Percentiles rank a stretch among this genome's conserved stretches.
Conservation (phyloP, 495 filamentous ascomycete species). For the Ramalina intermedia region DNA sequence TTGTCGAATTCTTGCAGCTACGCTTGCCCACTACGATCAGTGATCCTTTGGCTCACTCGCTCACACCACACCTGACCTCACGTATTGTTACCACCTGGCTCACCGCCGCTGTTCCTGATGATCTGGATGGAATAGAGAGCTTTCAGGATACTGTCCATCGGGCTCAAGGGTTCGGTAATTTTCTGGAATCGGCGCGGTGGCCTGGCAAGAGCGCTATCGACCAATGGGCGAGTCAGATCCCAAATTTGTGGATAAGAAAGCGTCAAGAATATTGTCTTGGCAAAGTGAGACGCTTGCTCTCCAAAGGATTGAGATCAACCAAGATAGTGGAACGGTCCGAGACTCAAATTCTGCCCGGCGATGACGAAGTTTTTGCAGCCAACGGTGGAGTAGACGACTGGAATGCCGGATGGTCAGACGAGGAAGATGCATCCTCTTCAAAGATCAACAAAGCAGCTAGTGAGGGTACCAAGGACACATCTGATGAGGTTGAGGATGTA, state of each 20-base stretch:
- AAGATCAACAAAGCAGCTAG: slow-evolving; percentile 12
- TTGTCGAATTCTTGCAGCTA: slow-evolving; percentile 51
- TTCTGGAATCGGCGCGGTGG: slow-evolving; percentile 49
- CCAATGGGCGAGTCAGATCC: slow-evolving; percentile 68
- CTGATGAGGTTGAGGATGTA: slow-evolving; percentile 45
- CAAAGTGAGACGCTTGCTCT: slow-evolving; percentile 51
- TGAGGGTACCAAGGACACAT: slow-evolving; percentile 1
- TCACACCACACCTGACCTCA: slow-evolving; percentile 51
- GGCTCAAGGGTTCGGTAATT: slow-evolving; percentile 46
- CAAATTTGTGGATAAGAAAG: slow-evolving; percentile 74
- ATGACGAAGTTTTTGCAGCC: slow-evolving; percentile 47
- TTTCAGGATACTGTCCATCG: slow-evolving; percentile 52
- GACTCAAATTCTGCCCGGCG: slow-evolving; percentile 56
- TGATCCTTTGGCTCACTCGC: slow-evolving; percentile 43
- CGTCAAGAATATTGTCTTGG: slow-evolving; percentile 65
- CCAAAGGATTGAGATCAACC: slow-evolving; percentile 44
- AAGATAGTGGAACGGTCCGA: slow-evolving; percentile 70
- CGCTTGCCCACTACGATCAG: slow-evolving; percentile 50
- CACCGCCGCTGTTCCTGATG: slow-evolving; percentile 56
- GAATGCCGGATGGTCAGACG: slow-evolving; percentile 61
- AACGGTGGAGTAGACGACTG: slow-evolving; percentile 51
- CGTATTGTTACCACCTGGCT: slow-evolving; percentile 61
- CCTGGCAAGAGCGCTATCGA: slow-evolving; percentile 52
- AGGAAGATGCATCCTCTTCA: slow-evolving; percentile 20
- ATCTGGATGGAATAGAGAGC: slow-evolving; percentile 47